phyloP scores from a whole-genome alignment of 2,329 filamentous ascomycete species.

The Hansfordia pulvinata region DNA sequence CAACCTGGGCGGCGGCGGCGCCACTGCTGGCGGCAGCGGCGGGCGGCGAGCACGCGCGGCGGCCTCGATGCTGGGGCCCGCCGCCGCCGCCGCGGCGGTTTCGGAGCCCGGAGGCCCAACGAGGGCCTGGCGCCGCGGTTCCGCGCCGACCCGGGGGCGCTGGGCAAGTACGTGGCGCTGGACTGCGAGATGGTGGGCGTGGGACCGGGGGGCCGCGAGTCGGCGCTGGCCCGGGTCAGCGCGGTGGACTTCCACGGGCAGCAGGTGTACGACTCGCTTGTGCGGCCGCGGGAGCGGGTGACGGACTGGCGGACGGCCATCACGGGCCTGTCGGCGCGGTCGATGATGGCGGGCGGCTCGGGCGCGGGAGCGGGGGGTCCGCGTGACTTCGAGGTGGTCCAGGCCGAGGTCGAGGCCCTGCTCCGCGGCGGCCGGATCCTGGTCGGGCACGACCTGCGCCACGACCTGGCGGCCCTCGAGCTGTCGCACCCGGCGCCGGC shows the following conservation, averaged over 20 bases:
- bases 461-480: slow-evolving; percentile 63
- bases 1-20: slow-evolving; percentile 34
- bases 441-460: slow-evolving; percentile 72
- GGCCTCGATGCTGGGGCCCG: too few relatives aligned
- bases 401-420: slow-evolving; percentile 54
- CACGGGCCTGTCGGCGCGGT: slow-evolving; percentile 64
- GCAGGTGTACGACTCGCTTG: slow-evolving; percentile 89
- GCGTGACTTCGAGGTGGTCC: slow-evolving; percentile 65
- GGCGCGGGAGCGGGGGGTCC: too few relatives aligned
- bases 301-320: slow-evolving; percentile 84
- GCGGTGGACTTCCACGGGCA: slow-evolving; percentile 88
- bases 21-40: too few relatives aligned
- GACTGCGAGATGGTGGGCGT: slow-evolving; percentile 99
- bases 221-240: slow-evolving; percentile 73
- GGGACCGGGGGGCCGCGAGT: slow-evolving; percentile 54
- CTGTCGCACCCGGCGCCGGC: slow-evolving; percentile 68
- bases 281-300: slow-evolving; percentile 62
- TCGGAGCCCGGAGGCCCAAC: too few relatives aligned
- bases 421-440: slow-evolving; percentile 59
- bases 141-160: slow-evolving; percentile 26
- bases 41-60: too few relatives aligned
- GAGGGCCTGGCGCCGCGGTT: slow-evolving; percentile 46
- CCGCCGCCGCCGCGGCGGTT: too few relatives aligned
- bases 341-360: slow-evolving; percentile 58
- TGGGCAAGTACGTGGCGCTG: slow-evolving; percentile 83